Base-by-base conservation (phyloP, 2,329 filamentous ascomycete species). In the Aspergillus sp. region DNA sequence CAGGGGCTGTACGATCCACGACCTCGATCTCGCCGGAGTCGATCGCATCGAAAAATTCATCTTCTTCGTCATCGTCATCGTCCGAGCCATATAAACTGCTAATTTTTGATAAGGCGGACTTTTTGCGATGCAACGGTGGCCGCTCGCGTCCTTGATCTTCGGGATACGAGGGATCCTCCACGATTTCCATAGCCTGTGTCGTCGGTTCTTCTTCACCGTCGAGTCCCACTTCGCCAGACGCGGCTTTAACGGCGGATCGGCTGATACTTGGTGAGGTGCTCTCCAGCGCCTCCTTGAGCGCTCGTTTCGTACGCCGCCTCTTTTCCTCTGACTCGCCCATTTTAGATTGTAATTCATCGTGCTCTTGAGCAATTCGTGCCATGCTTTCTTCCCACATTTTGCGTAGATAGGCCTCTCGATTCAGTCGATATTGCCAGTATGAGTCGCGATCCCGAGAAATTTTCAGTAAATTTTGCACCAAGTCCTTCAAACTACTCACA, bases 311-410 rank as follows among this genome's bases (percentile, higher is more conserved):
- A 62, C 90, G 84, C 72, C 90, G 93, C 57, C 92, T 86, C 80
- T 96, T 98, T 70, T 89, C 85, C 73, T 98, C 93, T 1, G 92
- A 90, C 74, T 96, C 90, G 45, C 90, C 91, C 60, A 97, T 90
- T 57, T 88, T 89, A 37, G 86, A 90, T 71, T 98, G 91, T 1
- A 99, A 83, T 51, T 92, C 85, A 75, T 98, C 95, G 67, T 99
- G 95, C 73, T 99, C 95, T 56, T 86, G 87, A 17, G 93, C 95
- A n/a, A 99, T 89, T 67, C 93, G 88, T 9, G 95, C 92, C 95
- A 99, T 97, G 75, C 93, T 98, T 69, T 99, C 95, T 76, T 99
- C 95, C 95, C 95, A 99, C 86, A 99, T 90, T 59, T 90, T 88
- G 39, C 95, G 87, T 77, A 98, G 89, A 71, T 96, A 91, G 44